Percentiles rank a stretch among this genome's conserved stretches.
phyloP scores from a whole-genome alignment of 2,329 filamentous ascomycete species.

The Clonostachys solani region DNA sequence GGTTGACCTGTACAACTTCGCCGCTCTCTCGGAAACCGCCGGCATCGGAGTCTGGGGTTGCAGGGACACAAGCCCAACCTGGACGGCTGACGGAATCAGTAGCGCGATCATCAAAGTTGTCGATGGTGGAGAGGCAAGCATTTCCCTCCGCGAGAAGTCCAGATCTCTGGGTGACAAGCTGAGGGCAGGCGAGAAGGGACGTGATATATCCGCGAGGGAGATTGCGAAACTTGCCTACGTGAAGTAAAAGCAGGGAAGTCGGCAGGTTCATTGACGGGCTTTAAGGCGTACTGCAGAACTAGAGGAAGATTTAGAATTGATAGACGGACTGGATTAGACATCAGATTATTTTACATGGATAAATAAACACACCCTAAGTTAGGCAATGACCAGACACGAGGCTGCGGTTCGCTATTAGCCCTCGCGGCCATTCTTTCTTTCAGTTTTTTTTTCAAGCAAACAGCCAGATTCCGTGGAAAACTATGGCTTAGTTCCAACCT shows the following conservation, averaged over 20 bases:
- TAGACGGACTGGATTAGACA: too few relatives aligned
- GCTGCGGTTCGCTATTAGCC: too few relatives aligned
- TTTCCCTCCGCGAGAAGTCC: conserved; percentile 5
- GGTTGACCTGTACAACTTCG: conserved; percentile 37
- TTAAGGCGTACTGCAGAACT: too few relatives aligned
- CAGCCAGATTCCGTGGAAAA: too few relatives aligned
- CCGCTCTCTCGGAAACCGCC: conserved; percentile 30
- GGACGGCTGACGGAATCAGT: conserved; percentile 14
- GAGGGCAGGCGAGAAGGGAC: not conserved
- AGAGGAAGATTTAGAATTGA: too few relatives aligned
- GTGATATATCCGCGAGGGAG: conserved; percentile 1
- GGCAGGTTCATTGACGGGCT: too few relatives aligned
- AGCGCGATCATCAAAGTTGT: conserved; percentile 14
- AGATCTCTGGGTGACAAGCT: conserved; percentile 3
- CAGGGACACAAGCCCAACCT: conserved; percentile 18
- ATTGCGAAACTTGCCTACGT: not conserved
- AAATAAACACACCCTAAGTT: too few relatives aligned
- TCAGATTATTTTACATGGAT: too few relatives aligned
- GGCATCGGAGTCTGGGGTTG: conserved; percentile 32
- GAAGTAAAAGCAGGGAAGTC: not conserved
- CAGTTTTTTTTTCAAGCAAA: too few relatives aligned
- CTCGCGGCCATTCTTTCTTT: too few relatives aligned
- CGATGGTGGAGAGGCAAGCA: conserved; percentile 1
- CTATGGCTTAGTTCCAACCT: too few relatives aligned
- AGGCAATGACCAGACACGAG: too few relatives aligned